phyloP scores from a whole-genome alignment of 2,329 filamentous ascomycete genomes.

The Phaeoacremonium minimum region DNA sequence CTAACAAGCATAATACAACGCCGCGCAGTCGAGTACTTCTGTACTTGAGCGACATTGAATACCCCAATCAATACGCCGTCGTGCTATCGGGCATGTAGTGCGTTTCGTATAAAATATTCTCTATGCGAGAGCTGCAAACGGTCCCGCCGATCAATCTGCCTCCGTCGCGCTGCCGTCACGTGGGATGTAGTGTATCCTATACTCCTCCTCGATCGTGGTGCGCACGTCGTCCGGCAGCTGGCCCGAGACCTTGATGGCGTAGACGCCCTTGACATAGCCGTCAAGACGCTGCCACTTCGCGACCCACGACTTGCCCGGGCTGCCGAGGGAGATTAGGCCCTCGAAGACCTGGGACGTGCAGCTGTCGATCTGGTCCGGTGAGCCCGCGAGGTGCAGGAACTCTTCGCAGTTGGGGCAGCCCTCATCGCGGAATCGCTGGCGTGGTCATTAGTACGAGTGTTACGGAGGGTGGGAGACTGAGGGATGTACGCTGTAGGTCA shows the following conservation, averaged over 20 bases:
- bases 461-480: slow-evolving; percentile 1
- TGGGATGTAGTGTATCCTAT: slow-evolving; percentile 62
- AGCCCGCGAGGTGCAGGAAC: slow-evolving; percentile 78
- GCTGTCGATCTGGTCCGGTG: slow-evolving; percentile 77
- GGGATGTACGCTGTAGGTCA: slow-evolving; percentile 64
- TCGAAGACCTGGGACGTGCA: slow-evolving; percentile 97
- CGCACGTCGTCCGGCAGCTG: slow-evolving; percentile 65
- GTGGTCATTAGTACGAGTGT: neutral
- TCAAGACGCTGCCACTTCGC: slow-evolving; percentile 95
- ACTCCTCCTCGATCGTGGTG: slow-evolving; percentile 57
- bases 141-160: slow-evolving; percentile 25
- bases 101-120: too few species aligned
- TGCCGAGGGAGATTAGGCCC: slow-evolving; percentile 78
- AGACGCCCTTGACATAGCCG: slow-evolving; percentile 81
- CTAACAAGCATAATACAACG: too few species aligned
- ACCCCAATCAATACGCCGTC: too few species aligned
- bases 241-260: slow-evolving; percentile 92
- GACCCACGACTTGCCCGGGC: slow-evolving; percentile 86
- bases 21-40: too few species aligned
- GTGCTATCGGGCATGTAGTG: too few species aligned
- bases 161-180: slow-evolving; percentile 53
- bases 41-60: too few species aligned
- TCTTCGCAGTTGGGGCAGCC: slow-evolving; percentile 97
- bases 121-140: too few species aligned
- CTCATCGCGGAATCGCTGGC: slow-evolving; percentile 74